Base-by-base conservation (phyloP, 495 filamentous ascomycete species). In the Darksidea phi region DNA sequence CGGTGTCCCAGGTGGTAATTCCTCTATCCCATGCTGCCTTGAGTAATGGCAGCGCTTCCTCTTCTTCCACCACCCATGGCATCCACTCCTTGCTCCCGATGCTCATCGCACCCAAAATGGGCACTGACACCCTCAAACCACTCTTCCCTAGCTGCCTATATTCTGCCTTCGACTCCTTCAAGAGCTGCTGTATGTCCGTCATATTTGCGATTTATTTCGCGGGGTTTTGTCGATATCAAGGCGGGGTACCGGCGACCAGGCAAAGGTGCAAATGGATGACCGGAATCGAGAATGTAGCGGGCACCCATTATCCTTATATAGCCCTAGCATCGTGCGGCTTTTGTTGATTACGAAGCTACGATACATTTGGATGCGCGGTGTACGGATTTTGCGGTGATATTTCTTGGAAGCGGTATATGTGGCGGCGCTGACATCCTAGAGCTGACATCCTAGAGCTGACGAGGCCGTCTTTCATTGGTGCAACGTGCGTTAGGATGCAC, bases 21-120 rank as follows among this genome's bases (percentile, higher is more conserved):
- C 69, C 69, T 18, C 42, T 26, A 23, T 71, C 69, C 32, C 65
- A 71, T 17, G 69, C 69, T 1, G 37, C 63, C 49, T 71, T 71
- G 13, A 71, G 56, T 5, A 71, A 41, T 15, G 41, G 50, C 24
- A 66, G 20, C 18, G 73, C 69, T 46, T 75, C 66, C 25, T 77
- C 68, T 59, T 79, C 77, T 42, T 77, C 73, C 8, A 75, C 55
- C 25, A 77, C 71, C 77, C 77, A 79, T 23, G 62, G 52, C 47
- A 46, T 43, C 72, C 74, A 78, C 28, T 69, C 61, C 50, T 71
- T 74, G 54, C 70, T 58, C 1, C 77, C 77, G 53, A 78, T 67
- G 32, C 63, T 70, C 77, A 80, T 79, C 26, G 73, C 75, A 21
- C 77, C 77, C 13, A 79, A 64, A 24, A 79, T 78, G 8, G 77